Base-by-base conservation (phyloP, 2,329 filamentous ascomycete genomes). In the Ambrosiella xylebori region DNA sequence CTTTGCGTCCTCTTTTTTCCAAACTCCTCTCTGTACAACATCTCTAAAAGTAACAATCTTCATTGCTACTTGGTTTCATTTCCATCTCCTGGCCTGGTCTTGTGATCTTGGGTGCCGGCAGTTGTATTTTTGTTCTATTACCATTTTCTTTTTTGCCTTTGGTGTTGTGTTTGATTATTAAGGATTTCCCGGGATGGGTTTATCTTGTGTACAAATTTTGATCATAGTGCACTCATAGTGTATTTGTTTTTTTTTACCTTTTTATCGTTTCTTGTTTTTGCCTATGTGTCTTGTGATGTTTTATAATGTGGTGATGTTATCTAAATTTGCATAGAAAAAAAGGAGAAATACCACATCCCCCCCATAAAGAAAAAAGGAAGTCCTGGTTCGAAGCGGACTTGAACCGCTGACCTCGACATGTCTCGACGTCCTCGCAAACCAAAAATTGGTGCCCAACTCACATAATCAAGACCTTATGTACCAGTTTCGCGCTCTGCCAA, bases 201-300 rank as follows among this genome's bases (percentile, higher is more conserved):
- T 27, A 27, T 27, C 38, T 44, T 38, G n/a, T 53, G 57, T 58
- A 53, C 57, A 58, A 58, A 38, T 45, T 39, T 54, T 57, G 45
- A 55, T 58, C 36, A 55, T 47, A 52, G 38, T 58, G 57, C 55
- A 58, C 38, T 58, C 57, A 58, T 58, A 55, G 57, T 58, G 57
- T 58, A 58, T 45, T 58, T 58, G 54, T 56, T 58, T 61, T 19
- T 59, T 58, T 50, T n/a, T 52, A 41, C 40, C 8, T n/a, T 41
- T 12, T 7, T n/a, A 41, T n/a, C 8, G 40, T 7, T 41, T 41
- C 27, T 27, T 27, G 27, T 4, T 27, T 27, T 27, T 27, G 27
- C 27, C 27, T 19, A 27, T 27, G 27, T 27, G 27, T 27, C 27
- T 27, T 27, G 3, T 27, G 27, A 27, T 27, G 3, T 27, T 27